Base-by-base conservation (phyloP, 2,329 filamentous ascomycete species). In the Sarocladiaceae sp. region DNA sequence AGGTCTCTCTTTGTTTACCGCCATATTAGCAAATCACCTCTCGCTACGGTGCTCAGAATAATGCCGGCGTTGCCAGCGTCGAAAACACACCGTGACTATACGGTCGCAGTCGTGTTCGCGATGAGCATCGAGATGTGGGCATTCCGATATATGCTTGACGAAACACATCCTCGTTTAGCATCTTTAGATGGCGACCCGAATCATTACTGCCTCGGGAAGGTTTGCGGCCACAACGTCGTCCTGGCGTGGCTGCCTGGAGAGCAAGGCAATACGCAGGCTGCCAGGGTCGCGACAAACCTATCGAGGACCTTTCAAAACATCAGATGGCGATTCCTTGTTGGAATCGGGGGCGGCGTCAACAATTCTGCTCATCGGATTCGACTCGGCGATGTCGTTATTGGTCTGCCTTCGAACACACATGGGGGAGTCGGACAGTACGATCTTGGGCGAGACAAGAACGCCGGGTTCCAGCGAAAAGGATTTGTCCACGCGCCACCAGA, bases 301-400 rank as follows among this genome's bases (percentile, higher is more conserved):
- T 31, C 44, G 1, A 51, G 52, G 27, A 52, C 49, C 0, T 62
- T 60, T 23, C 52, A 53, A 6, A 50, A 37, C 20, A 50, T 58
- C 35, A 46, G 48, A 31, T 55, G 48, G 50, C 45, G 53, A 3
- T 51, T 60, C 33, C 35, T 60, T 6, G 48, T 54, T 6, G 58
- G 58, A 11, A 55, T 53, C 15, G 57, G 52, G 1, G 61, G 59
- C 10, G 61, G 61, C 6, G 58, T 53, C 0, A 61, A 60, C 51
- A 66, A 44, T 37, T 2, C 4, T 6, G 41, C 50, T 5, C 48
- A 61, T 20, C 62, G 68, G 13, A 57, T 69, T 1, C 58, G 64
- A 2, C 53, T 59, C 0, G 58, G 58, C 0, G 55, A 59, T 34
- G 18, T 59, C 0, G 51, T 58, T 1, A 53, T 58, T 0, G 52